phyloP scores from a whole-genome alignment of 352 stramenopile genomes.

The Globisporangium lucens region DNA sequence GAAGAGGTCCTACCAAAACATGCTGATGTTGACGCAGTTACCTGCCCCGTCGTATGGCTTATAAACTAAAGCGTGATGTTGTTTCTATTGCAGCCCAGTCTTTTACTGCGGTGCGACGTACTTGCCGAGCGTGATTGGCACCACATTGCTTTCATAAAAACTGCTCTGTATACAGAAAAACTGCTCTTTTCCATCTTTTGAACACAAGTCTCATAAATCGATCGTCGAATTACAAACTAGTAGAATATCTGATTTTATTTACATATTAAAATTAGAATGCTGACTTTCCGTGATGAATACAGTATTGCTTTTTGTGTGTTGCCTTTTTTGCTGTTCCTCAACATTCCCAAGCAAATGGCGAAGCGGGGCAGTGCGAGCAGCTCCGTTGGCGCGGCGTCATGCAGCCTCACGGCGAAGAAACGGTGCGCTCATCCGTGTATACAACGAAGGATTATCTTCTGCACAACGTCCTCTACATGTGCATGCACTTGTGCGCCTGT shows the following conservation, averaged over 20 bases:
- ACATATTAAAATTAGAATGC: too few species aligned
- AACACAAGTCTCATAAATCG: too few species aligned
- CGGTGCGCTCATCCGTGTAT: background rate
- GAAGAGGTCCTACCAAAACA: background rate
- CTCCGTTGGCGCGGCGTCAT: background rate
- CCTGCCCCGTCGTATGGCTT: background rate
- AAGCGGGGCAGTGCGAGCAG: constrained; percentile 5
- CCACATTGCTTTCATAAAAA: too few species aligned
- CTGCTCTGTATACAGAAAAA: too few species aligned
- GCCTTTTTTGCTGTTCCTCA: background rate
- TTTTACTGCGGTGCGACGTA: constrained; percentile 16
- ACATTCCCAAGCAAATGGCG: constrained; percentile 4
- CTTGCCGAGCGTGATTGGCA: constrained; percentile 17
- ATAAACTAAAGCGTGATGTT: background rate
- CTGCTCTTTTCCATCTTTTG: too few species aligned
- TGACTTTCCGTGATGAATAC: too few species aligned
- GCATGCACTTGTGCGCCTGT: too few species aligned
- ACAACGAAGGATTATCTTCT: too few species aligned
- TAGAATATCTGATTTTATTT: too few species aligned
- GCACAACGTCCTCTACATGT: background rate
- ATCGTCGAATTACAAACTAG: too few species aligned
- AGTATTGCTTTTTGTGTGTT: too few species aligned
- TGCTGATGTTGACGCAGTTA: background rate
- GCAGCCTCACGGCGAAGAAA: background rate
- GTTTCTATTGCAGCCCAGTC: background rate